phyloP scores from a whole-genome alignment of 352 stramenopile genomes.

The Globisporangium solare region DNA sequence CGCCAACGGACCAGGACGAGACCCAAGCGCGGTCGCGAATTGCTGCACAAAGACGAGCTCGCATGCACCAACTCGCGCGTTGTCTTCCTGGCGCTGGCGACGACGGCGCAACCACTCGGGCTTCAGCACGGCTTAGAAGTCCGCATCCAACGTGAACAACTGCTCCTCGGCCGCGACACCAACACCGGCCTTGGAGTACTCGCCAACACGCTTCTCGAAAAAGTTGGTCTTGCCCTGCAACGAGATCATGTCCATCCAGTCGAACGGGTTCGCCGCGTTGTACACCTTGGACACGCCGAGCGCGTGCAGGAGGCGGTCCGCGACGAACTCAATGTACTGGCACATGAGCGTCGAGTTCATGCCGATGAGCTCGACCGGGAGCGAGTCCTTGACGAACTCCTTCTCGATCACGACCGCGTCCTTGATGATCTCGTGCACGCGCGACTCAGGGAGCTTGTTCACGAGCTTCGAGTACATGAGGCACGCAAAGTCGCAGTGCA shows the following conservation, averaged over 20 bases:
- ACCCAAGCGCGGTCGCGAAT: too few relatives aligned
- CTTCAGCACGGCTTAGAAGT: slow-evolving; percentile 74
- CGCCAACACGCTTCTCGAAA: slow-evolving; percentile 97
- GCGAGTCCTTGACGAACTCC: slow-evolving; percentile 96
- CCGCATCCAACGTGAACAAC: slow-evolving; percentile 91
- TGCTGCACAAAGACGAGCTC: too few relatives aligned
- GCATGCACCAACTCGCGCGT: too few relatives aligned
- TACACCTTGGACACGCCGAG: slow-evolving; percentile 94
- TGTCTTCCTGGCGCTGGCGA: too few relatives aligned
- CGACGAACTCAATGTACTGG: slow-evolving; percentile 99
- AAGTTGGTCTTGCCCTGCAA: slow-evolving; percentile 98
- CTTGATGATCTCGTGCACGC: slow-evolving; percentile 94
- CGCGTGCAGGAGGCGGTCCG: slow-evolving; percentile 93
- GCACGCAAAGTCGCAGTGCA: slow-evolving; percentile 99
- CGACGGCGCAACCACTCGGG: neutral
- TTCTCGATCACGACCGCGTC: slow-evolving; percentile 97
- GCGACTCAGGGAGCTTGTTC: slow-evolving; percentile 92
- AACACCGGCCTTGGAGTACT: slow-evolving; percentile 98
- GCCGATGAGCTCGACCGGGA: slow-evolving; percentile 98
- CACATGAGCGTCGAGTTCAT: slow-evolving; percentile 99
- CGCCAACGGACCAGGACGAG: neutral
- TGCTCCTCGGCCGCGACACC: slow-evolving; percentile 86
- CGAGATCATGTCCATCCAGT: slow-evolving; percentile 99
- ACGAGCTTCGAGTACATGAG: slow-evolving; percentile 97
- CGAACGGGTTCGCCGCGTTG: slow-evolving; percentile 94